phyloP scores from a whole-genome alignment of 139 green algal genomes.

The Spirogloea muscicola region DNA sequence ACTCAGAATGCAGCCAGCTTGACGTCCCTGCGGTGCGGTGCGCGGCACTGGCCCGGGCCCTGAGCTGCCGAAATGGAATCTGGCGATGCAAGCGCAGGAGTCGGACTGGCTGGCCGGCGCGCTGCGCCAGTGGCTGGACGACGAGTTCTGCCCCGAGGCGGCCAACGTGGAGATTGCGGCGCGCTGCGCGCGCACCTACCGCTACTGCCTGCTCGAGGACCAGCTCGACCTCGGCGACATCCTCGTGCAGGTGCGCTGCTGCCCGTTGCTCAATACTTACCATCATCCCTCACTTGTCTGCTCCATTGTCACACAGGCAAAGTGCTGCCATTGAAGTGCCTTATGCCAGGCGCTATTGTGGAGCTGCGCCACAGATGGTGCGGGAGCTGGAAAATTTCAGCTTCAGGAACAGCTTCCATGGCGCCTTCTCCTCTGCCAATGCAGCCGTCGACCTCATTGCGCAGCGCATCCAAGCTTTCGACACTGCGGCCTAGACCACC shows the following conservation, averaged over 20 bases:
- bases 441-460: slow-evolving; percentile 37
- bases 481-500: no score
- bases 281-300: no score
- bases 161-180: slow-evolving; percentile 37
- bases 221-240: slow-evolving; percentile 31
- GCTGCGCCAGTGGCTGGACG: slow-evolving; percentile 40
- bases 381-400: slow-evolving; percentile 27
- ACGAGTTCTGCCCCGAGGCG: slow-evolving; percentile 44
- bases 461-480: no score
- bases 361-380: no score
- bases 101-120: slow-evolving; percentile 26
- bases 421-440: slow-evolving; percentile 37
- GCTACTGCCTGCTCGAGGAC: slow-evolving; percentile 28
- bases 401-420: slow-evolving; percentile 46
- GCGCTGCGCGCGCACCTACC: slow-evolving; percentile 23
- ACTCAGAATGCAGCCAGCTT: no score
- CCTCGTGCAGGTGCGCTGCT: slow-evolving; percentile 28
- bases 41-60: no score
- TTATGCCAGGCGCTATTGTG: no score
- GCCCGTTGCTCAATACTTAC: background rate
- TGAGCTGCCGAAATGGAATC: no score
- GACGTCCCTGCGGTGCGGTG: no score
- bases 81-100: no score
- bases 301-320: no score
- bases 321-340: no score